Conservation (phyloP, 176 grass and related monocot genomes). For the Raddia distichophylla region DNA sequence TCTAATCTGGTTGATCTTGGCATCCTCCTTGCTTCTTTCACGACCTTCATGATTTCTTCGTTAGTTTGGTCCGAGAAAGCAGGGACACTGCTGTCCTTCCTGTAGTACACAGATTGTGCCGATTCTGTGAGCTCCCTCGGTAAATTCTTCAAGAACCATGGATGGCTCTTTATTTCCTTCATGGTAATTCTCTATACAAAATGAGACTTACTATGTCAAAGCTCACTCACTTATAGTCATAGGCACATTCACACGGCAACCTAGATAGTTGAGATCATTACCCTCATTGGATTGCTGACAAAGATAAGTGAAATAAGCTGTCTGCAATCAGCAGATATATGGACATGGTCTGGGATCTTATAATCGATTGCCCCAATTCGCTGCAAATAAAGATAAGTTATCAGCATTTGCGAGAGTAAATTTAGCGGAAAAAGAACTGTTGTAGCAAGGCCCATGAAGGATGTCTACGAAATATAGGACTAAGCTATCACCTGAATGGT, state of each 20-base stretch:
- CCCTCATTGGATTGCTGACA: slow-evolving; percentile 55
- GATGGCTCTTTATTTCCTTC: slow-evolving; percentile 67
- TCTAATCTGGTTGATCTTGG: slow-evolving; percentile 22
- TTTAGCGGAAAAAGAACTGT: not conserved
- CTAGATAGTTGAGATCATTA: slow-evolving; percentile 36
- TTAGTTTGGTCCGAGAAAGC: slow-evolving; percentile 50
- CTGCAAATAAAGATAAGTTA: slow-evolving; percentile 51
- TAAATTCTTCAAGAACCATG: slow-evolving; percentile 75
- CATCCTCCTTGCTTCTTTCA: slow-evolving; percentile 50
- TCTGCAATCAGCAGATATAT: slow-evolving; percentile 75
- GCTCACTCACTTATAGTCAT: not conserved
- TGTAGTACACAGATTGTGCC: slow-evolving; percentile 52
- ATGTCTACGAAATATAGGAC: not conserved
- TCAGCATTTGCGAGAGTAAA: not conserved
- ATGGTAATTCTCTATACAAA: slow-evolving; percentile 62
- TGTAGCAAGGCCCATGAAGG: not conserved
- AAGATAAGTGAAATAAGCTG: slow-evolving; percentile 79
- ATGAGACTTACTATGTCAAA: slow-evolving; percentile 13
- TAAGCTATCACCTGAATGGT: slow-evolving; percentile 60
- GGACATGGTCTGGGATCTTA: slow-evolving; percentile 75
- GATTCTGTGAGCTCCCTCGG: slow-evolving; percentile 60
- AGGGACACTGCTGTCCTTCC: slow-evolving; percentile 37
- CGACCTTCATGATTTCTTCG: slow-evolving; percentile 50
- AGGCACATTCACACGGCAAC: not conserved
- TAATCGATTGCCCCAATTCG: slow-evolving; percentile 73